phyloP scores from a whole-genome alignment of 2,329 filamentous ascomycete species.

The Daldinia sp. region DNA sequence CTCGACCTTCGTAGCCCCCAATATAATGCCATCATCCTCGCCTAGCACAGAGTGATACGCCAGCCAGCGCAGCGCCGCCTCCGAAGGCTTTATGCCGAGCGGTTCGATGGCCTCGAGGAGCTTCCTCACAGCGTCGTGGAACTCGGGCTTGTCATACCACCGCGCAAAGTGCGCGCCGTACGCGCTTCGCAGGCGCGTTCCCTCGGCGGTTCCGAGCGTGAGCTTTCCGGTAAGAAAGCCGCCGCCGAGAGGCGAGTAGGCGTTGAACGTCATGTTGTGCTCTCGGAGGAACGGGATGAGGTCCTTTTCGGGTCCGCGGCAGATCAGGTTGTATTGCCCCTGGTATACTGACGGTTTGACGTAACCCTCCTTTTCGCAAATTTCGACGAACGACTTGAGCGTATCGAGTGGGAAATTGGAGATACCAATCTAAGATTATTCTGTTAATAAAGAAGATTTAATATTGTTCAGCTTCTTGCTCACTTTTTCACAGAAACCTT shows the following conservation, averaged over 20 bases:
- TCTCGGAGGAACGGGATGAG: slow-evolving; percentile 33
- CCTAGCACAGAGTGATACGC: slow-evolving; percentile 30
- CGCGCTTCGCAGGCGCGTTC: slow-evolving; percentile 31
- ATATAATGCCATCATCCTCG: slow-evolving; percentile 28
- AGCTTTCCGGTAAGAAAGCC: slow-evolving; percentile 38
- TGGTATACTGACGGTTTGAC: slow-evolving; percentile 39
- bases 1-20: slow-evolving; percentile 19
- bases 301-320: slow-evolving; percentile 29
- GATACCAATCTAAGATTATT: slow-evolving; percentile 2
- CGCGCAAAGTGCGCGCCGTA: slow-evolving; percentile 28
- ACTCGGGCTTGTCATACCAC: slow-evolving; percentile 36
- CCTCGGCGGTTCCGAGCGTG: slow-evolving; percentile 26
- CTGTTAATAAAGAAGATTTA: not conserved
- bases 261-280: slow-evolving; percentile 35
- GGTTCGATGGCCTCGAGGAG: slow-evolving; percentile 26
- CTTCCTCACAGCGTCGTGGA: slow-evolving; percentile 29
- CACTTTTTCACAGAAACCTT: not conserved
- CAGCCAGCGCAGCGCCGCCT: slow-evolving; percentile 34
- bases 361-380: slow-evolving; percentile 38
- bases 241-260: slow-evolving; percentile 37
- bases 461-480: not conserved
- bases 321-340: slow-evolving; percentile 40
- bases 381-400: slow-evolving; percentile 29
- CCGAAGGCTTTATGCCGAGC: slow-evolving; percentile 28
- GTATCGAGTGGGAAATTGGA: slow-evolving; percentile 36